Evolutionary conservation across 768 basidiomycete species (phyloP), one percentile per base, ranked within the genome.

Genomic region (Suillus subalutaceus): DNA sequence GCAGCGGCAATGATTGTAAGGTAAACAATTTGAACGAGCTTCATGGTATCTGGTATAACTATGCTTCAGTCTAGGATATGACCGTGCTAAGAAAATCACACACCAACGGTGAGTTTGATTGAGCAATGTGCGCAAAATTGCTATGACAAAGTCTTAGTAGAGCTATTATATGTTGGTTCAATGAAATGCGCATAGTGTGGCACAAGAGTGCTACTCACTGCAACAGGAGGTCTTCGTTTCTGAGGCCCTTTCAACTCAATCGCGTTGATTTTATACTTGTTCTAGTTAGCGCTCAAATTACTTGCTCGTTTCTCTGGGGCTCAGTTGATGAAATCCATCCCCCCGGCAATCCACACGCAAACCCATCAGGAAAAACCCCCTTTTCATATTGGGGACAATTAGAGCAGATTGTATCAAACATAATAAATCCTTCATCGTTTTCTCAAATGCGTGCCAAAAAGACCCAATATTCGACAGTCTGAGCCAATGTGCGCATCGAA

Each of bases 1-100:
- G 79, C 72, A 65, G 83, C 74, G 52, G 73, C 62, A 60, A 86
- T 65, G 69, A 56, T 56, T 1, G 20, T 3, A 30, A 56, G 32
- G 32, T 20, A 56, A 20, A 35, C 0, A 4, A 35, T 12, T 12
- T 32, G 53, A 56, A 56, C 6, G 6, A 32, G 18, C 30, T 35
- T 56, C 53, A 56, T 56, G 20, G 6, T 56, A 35, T 56, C 53
- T 56, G 3, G 32, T 35, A 35, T 56, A 5, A 53, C 52, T 18
- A 56, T 35, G 53, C 18, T 9, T 56, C 20, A 56, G 53, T 2
- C 18, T 20, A 16, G 12, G 18, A 56, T 35, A 32, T 9, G 18
- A 18, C 18, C 18, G 20, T 20, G 53, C 10, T 20, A 56, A 13
- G 20, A 6, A 35, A 56, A 50, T 9, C 18, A 56, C 53, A 0